Evolutionary conservation across 345 rosid species (phyloP).

Genomic region (Eucalyptus curtisii): DNA sequence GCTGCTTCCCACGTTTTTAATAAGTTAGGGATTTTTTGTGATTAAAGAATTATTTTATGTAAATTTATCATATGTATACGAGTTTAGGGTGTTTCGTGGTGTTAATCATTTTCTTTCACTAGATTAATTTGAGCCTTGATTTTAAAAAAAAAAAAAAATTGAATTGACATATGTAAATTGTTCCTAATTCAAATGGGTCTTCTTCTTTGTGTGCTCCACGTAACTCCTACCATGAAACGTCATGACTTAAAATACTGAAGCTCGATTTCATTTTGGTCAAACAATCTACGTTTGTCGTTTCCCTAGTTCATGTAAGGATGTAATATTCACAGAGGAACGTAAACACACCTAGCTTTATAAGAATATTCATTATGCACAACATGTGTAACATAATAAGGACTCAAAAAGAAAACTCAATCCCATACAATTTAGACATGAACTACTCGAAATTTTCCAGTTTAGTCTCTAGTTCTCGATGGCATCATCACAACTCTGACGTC

Average conservation of each 20-base stretch:
- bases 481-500: not conserved
- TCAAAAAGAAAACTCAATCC: not conserved
- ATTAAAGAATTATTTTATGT: too few relatives aligned
- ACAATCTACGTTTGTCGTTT: not conserved
- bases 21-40: not conserved
- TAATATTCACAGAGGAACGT: not conserved
- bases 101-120: not conserved
- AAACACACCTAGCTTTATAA: not conserved
- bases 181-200: not conserved
- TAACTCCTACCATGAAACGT: not conserved
- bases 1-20: not conserved
- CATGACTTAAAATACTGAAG: not conserved
- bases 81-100: too few relatives aligned
- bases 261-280: not conserved
- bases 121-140: not conserved
- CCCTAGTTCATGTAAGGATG: not conserved
- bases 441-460: not conserved
- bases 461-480: not conserved
- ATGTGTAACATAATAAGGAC: not conserved
- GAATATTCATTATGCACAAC: not conserved
- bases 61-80: not conserved
- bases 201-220: not conserved
- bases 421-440: not conserved
- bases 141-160: not conserved
- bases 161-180: not conserved